phyloP scores from a whole-genome alignment of 139 green algal genomes.

The Chlorella sp. region DNA sequence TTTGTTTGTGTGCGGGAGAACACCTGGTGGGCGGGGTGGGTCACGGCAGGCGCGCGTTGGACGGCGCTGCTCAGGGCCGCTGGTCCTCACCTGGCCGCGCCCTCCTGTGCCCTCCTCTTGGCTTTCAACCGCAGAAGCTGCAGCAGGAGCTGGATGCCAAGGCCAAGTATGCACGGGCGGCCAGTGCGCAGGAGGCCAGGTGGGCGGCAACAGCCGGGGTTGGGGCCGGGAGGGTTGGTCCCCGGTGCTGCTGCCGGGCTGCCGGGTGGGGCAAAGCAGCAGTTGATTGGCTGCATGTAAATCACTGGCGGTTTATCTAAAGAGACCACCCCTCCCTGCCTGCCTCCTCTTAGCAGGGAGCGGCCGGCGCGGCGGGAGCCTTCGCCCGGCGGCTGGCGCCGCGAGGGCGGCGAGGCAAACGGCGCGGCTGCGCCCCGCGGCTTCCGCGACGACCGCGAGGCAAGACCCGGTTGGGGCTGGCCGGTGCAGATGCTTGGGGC shows the following conservation, averaged over 20 bases:
- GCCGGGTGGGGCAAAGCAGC: neutral
- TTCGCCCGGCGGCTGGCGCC: constrained; percentile 10
- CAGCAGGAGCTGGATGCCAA: constrained; percentile 60
- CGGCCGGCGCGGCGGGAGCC: neutral
- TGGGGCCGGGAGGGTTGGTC: too few relatives aligned
- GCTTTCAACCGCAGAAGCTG: constrained; percentile 18
- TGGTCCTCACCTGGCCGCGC: neutral
- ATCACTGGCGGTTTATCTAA: too few relatives aligned
- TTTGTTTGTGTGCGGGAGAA: too few relatives aligned
- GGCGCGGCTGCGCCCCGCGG: constrained; percentile 6
- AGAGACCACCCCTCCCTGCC: neutral
- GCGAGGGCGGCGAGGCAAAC: neutral
- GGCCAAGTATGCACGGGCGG: constrained; percentile 41
- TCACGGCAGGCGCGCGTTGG: too few relatives aligned
- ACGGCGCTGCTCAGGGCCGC: too few relatives aligned
- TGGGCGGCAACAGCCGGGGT: neutral
- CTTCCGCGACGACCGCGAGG: constrained; percentile 10
- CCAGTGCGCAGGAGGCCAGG: neutral
- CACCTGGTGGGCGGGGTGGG: too few relatives aligned
- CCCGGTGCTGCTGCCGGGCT: too few relatives aligned
- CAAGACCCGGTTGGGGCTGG: too few relatives aligned
- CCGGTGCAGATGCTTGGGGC: too few relatives aligned
- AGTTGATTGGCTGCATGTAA: neutral
- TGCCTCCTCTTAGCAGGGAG: neutral
- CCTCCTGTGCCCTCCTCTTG: constrained; percentile 4